A percentile compares a stretch with the other conserved stretches of the same genome.
Evolutionary conservation across 495 filamentous ascomycete genomes (phyloP).

Genomic region (Jackrogersella multiformis): DNA sequence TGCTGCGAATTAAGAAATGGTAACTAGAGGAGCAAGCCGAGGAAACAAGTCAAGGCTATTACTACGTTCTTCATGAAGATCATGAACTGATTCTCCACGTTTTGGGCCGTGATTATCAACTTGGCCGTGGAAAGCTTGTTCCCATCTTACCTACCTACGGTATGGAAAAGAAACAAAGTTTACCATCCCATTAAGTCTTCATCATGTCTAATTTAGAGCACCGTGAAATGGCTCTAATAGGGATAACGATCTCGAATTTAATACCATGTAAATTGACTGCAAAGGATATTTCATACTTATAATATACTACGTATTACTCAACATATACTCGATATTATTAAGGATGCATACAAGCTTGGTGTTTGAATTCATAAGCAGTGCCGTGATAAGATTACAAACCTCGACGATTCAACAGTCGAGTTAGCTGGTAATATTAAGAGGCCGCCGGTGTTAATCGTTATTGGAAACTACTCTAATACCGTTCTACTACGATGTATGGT

Average conservation of each 20-base stretch:
- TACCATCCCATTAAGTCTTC: background rate
- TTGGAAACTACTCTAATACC: background rate
- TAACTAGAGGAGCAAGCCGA: constrained; percentile 14
- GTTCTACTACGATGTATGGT: no score
- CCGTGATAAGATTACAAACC: background rate
- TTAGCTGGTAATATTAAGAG: constrained; percentile 14
- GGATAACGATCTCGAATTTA: background rate
- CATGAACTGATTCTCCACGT: constrained; percentile 29
- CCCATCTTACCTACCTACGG: no score
- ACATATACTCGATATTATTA: no score
- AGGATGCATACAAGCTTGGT: background rate
- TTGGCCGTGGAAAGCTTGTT: constrained; percentile 15
- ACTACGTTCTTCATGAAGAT: constrained; percentile 27
- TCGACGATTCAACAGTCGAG: constrained; percentile 2
- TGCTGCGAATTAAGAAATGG: constrained; percentile 10
- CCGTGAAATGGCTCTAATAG: background rate
- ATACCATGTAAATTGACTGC: background rate
- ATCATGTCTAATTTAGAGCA: background rate
- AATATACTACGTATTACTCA: no score
- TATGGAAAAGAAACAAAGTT: constrained; percentile 21
- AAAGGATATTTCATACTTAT: background rate
- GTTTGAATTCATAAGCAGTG: background rate
- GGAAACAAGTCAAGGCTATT: constrained; percentile 17
- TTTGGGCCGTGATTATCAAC: constrained; percentile 17
- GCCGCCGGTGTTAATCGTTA: constrained; percentile 8